Evolutionary conservation across 78 protist genomes (phyloP), one percentile per base, ranked within the genome.

Genomic region (Tieghemostelium lacteum): DNA sequence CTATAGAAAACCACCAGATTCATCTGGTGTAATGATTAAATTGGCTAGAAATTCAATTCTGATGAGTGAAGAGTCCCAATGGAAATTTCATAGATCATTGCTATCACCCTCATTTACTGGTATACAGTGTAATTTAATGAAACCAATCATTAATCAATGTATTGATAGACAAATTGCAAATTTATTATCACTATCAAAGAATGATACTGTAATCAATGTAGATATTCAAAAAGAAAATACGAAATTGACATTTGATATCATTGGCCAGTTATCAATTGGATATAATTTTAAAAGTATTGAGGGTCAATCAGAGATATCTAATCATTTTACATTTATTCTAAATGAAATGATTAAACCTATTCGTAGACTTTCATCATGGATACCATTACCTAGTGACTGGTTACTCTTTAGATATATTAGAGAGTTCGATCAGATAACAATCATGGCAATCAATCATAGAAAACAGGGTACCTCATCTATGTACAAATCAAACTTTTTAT

Each of bases 291-390:
- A n/a, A n/a, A n/a, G n/a, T n/a, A n/a, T n/a, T n/a, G n/a, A n/a
- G n/a, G n/a, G n/a, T n/a, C n/a, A n/a, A n/a, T n/a, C n/a, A n/a
- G n/a, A n/a, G n/a, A n/a, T n/a, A n/a, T n/a, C n/a, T n/a, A n/a
- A n/a, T 40, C 75, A 67, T 28, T 78, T 78, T 40, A 60, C 49
- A 54, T 78, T 64, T 45, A 78, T 78, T 20, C 63, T 78, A 42
- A 55, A 78, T 39, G 88, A 78, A 55, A 78, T 78, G 88, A 78
- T 67, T 49, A 31, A 76, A 50, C 88, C 88, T 50, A 52, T 78
- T 67, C 42, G 88, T 34, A 49, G 88, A 54, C 37, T 78, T 57
- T 78, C 88, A 12, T 17, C 31, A 57, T 78, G 40, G 31, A 36
- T 78, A 22, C 75, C 75, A 12, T 20, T 78, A 66, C 73, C 50